Percentiles rank a stretch among this genome's conserved stretches.
These are phyloP conservation scores for Lobosporangium transversale DNA, from an alignment of 192 early-diverging fungal genomes.

Conservation along the genomic window DNA sequence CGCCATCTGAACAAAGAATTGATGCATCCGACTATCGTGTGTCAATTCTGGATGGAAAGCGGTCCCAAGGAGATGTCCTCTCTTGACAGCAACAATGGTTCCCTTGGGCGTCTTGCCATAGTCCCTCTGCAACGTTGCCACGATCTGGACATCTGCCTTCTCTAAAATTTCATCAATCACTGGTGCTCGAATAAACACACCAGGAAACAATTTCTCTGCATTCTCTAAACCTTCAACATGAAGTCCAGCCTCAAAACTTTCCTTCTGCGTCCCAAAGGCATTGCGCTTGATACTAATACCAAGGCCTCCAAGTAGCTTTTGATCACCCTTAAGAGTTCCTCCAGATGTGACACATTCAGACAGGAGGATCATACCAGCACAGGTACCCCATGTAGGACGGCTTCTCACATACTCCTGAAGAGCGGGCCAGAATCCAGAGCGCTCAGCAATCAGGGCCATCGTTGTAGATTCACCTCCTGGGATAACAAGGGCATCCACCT, in stretches of 20 bases:
- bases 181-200: conserved; percentile 97
- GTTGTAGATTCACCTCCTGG: conserved; percentile 96
- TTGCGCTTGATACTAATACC: conserved; percentile 90
- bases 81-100: conserved; percentile 89
- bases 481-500: conserved; percentile 90
- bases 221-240: conserved; percentile 59
- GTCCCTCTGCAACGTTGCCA: conserved; percentile 72
- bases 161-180: conserved; percentile 78
- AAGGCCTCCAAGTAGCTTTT: conserved; percentile 84
- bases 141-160: conserved; percentile 73
- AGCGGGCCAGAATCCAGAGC: conserved; percentile 80
- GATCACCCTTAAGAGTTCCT: conserved; percentile 86
- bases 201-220: conserved; percentile 58
- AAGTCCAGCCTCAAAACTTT: conserved; percentile 86
- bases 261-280: conserved; percentile 93
- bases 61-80: conserved; percentile 87
- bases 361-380: conserved; percentile 95
- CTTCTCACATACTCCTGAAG: conserved; percentile 80
- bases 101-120: conserved; percentile 63
- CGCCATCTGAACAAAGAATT: conserved; percentile 77
- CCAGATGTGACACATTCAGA: conserved; percentile 71
- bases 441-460: conserved; percentile 93
- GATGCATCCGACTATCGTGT: conserved; percentile 86
- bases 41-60: conserved; percentile 99
- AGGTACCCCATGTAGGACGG: conserved; percentile 93